Base-by-base conservation (phyloP, 305 asterid genomes). In the Plantago coronopus region DNA sequence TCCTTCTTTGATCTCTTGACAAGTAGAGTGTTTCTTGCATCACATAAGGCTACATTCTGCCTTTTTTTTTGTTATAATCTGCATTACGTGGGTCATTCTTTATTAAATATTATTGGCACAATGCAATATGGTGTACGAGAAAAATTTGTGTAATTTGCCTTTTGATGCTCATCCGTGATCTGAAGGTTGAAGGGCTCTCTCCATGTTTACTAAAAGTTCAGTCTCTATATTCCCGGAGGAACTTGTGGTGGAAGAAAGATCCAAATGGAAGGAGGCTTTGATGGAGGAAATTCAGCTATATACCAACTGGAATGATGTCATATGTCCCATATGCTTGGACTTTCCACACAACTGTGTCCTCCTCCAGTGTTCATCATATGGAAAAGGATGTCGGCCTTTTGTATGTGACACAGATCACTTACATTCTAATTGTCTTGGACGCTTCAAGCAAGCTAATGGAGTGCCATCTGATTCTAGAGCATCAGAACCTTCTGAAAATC, bases 261-360 rank as follows among this genome's bases (percentile, higher is more conserved):
- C 63, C 31, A 66, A 40, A 50, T 29, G 38, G 34, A 44, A 63
- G 17, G 18, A 53, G 44, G 59, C 71, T 53, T 13, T 20, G 50
- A 78, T 76, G 83, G 93, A 82, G 59, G 89, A 77, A 59, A 72
- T 84, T 59, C 83, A 77, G 68, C 70, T 81, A 54, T 74, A 64
- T 65, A 77, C 83, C 55, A 84, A 78, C 66, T 84, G 87, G 90
- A 79, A 80, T 61, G 85, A 84, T 55, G 64, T 84, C 62, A 74
- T 68, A 34, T 87, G 95, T 59, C 95, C 95, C 71, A 87, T 87
- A 74, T 87, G 94, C 74, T 72, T 84, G 69, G 88, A 84, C 65
- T 79, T 74, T 29, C 95, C 95, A 7, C 95, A 87, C 78, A 87
- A 87, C 29, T 70, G 85, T 17, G 95, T 87, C 58, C 95, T 87